Evolutionary conservation across 2,329 filamentous ascomycete species (phyloP).

Genomic region (Diaporthe aspalathi): DNA sequence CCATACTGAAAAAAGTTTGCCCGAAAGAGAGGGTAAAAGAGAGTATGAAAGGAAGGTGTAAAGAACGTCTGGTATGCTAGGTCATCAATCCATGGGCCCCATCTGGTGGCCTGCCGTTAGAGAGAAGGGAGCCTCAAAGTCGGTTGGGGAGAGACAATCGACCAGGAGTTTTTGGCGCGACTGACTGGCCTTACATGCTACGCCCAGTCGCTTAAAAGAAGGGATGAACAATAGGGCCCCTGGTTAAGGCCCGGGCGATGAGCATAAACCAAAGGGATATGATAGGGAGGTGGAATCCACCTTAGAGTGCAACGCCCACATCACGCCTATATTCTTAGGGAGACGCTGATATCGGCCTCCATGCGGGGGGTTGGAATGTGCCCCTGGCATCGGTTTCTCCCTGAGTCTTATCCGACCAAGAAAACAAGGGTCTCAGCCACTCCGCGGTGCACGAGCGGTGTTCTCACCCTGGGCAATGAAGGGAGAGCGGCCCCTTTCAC

Average conservation of each 20-base stretch:
- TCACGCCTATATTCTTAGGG: conserved; percentile 5
- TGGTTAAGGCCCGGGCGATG: neutral
- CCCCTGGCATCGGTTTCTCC: conserved; percentile 1
- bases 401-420: neutral
- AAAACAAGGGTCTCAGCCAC: conserved; percentile 8
- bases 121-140: neutral
- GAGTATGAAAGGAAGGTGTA: conserved; percentile 1
- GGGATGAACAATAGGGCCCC: conserved; percentile 14
- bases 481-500: conserved; percentile 29
- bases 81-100: conserved; percentile 12
- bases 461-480: conserved; percentile 16
- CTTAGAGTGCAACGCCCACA: conserved; percentile 2
- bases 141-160: conserved; percentile 11
- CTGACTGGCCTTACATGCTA: neutral
- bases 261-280: conserved; percentile 23
- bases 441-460: neutral
- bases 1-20: conserved; percentile 29
- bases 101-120: conserved; percentile 24
- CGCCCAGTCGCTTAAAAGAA: conserved; percentile 15
- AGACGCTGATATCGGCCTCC: conserved; percentile 10
- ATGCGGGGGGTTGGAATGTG: neutral
- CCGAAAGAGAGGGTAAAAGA: neutral
- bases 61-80: conserved; percentile 18
- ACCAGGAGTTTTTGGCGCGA: neutral
- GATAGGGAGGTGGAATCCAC: conserved; percentile 24